Evolutionary conservation across 2,329 filamentous ascomycete species (phyloP).

Genomic region (Penicillium sp.): DNA sequence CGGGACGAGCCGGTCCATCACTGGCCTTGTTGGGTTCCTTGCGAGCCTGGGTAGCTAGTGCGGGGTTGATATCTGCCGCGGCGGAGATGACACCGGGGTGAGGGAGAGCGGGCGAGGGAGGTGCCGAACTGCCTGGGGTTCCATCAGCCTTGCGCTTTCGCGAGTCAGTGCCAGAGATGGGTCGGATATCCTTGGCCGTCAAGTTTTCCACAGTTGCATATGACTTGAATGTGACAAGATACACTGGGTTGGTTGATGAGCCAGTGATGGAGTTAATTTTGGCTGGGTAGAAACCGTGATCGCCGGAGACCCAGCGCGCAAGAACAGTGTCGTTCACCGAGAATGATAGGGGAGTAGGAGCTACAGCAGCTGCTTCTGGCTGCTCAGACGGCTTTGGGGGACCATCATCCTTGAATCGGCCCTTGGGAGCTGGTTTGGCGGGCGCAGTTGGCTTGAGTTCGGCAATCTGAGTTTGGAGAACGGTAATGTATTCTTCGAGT

Average conservation of each 20-base stretch:
- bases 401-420: conserved; percentile 72
- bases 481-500: conserved; percentile 75
- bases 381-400: conserved; percentile 46
- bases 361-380: conserved; percentile 47
- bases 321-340: conserved; percentile 86
- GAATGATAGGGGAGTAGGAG: conserved; percentile 57
- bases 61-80: conserved; percentile 64
- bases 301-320: conserved; percentile 86
- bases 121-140: conserved; percentile 53
- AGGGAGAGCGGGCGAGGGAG: conserved; percentile 40
- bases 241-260: conserved; percentile 84
- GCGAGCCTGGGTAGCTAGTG: conserved; percentile 61
- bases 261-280: conserved; percentile 92
- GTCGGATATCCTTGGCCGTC: conserved; percentile 77
- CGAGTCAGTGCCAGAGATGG: conserved; percentile 62
- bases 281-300: conserved; percentile 86
- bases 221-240: conserved; percentile 91
- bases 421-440: conserved; percentile 51
- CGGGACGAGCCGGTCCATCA: conserved; percentile 57
- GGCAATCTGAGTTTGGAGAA: conserved; percentile 76
- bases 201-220: conserved; percentile 80
- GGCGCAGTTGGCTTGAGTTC: conserved; percentile 66
- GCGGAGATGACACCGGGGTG: conserved; percentile 61
- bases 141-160: conserved; percentile 85
- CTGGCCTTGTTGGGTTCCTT: conserved; percentile 62